Percentiles rank a stretch among this genome's conserved stretches.
These are phyloP conservation scores for Fonsecaea monophora DNA, from an alignment of 2,329 filamentous ascomycete species.

Conservation along the genomic window DNA sequence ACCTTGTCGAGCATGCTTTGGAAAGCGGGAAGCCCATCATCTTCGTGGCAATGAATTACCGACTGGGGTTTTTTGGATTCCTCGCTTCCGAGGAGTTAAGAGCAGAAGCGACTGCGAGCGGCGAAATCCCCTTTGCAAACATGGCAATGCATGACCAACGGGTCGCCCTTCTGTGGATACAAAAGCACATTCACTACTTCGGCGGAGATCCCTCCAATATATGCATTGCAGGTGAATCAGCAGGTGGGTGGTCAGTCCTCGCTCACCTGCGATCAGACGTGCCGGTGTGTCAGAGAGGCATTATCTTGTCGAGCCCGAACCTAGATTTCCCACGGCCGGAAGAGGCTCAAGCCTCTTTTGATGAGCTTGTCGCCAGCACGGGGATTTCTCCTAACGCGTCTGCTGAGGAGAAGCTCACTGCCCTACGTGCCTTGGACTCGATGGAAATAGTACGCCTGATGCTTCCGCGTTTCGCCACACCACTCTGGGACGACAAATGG, in stretches of 20 bases:
- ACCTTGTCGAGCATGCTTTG: slow-evolving; percentile 29
- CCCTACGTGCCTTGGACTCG: slow-evolving; percentile 19
- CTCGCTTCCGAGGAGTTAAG: slow-evolving; percentile 57
- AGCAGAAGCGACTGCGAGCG: slow-evolving; percentile 50
- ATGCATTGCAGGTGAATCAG: slow-evolving; percentile 54
- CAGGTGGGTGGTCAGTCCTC: slow-evolving; percentile 53
- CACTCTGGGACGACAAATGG: slow-evolving; percentile 28
- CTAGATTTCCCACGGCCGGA: slow-evolving; percentile 26
- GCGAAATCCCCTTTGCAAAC: slow-evolving; percentile 43
- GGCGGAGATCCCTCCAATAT: slow-evolving; percentile 51
- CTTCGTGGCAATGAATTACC: slow-evolving; percentile 44
- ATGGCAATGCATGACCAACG: slow-evolving; percentile 53
- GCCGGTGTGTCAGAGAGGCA: slow-evolving; percentile 27
- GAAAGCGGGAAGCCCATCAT: slow-evolving; percentile 36
- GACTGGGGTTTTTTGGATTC: slow-evolving; percentile 47
- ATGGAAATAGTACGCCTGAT: slow-evolving; percentile 19
- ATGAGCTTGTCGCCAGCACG: slow-evolving; percentile 22
- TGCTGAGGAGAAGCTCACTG: slow-evolving; percentile 26
- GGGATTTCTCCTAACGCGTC: slow-evolving; percentile 15
- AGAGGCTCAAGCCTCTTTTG: slow-evolving; percentile 27
- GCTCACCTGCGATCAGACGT: slow-evolving; percentile 26
- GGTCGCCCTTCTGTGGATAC: slow-evolving; percentile 50
- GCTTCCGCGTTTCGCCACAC: slow-evolving; percentile 17
- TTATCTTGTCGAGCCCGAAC: slow-evolving; percentile 27
- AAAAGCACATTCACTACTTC: slow-evolving; percentile 50